Conservation (phyloP, 306 rosid species). For the Canavalia ensiformis region DNA sequence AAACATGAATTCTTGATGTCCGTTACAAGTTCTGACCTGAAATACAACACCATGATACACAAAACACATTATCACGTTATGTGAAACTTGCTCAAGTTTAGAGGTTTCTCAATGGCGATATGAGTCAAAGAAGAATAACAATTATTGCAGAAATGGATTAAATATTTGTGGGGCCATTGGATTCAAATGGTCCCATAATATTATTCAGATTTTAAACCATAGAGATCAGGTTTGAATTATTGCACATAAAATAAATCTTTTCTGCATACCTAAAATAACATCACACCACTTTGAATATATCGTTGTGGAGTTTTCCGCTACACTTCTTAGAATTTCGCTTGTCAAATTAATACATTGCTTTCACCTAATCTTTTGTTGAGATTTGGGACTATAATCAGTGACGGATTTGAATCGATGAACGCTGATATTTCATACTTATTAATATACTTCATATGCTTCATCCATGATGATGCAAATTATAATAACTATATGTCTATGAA, state of each 20-base stretch:
- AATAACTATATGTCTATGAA: neutral
- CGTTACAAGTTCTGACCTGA: neutral
- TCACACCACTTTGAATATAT: constrained; percentile 16
- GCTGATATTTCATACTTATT: neutral
- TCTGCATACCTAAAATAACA: constrained; percentile 1
- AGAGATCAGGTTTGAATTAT: constrained; percentile 37
- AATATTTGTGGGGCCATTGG: constrained; percentile 18
- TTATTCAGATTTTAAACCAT: constrained; percentile 6
- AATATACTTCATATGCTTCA: constrained; percentile 20
- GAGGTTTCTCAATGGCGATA: neutral
- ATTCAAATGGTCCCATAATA: constrained; percentile 33
- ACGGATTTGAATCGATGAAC: constrained; percentile 9
- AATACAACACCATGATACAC: neutral
- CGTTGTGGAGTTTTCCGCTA: neutral
- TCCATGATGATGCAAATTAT: neutral
- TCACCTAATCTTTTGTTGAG: constrained; percentile 54
- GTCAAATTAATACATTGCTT: constrained; percentile 48
- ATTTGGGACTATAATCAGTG: constrained; percentile 27
- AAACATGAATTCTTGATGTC: neutral
- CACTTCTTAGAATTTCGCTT: neutral
- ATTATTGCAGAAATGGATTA: constrained; percentile 32
- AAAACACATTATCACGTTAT: neutral
- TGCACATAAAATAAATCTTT: neutral
- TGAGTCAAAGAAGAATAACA: constrained; percentile 9
- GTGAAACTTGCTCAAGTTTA: constrained; percentile 5